These are phyloP conservation scores for Blumeriella jaapii DNA, from an alignment of 2,329 filamentous ascomycete genomes.

Conservation along the genomic window DNA sequence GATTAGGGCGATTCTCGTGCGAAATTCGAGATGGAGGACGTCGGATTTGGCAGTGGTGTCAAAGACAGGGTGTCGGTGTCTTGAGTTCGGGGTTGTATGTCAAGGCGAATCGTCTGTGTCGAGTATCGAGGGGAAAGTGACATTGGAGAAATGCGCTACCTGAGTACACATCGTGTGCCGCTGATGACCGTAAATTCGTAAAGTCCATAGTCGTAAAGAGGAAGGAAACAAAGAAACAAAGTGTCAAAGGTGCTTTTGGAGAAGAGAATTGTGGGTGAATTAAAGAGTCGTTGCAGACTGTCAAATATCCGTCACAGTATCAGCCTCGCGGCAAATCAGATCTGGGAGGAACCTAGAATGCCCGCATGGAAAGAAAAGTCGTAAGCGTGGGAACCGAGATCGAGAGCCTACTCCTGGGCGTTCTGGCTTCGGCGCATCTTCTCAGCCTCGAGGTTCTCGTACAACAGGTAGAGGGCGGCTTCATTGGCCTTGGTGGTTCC, in stretches of 20 bases:
- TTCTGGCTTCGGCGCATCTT: conserved; percentile 92
- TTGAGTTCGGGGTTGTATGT: conserved; percentile 26
- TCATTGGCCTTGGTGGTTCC: conserved; percentile 90
- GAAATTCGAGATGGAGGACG: conserved; percentile 26
- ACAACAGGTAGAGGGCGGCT: conserved; percentile 87
- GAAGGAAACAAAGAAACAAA: conserved; percentile 24
- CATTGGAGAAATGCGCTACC: conserved; percentile 20
- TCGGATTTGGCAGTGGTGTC: conserved; percentile 26
- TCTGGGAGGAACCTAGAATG: conserved; percentile 38
- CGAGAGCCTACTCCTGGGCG: conserved; percentile 24
- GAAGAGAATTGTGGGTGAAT: conserved; percentile 23
- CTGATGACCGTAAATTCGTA: conserved; percentile 29
- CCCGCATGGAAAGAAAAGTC: conserved; percentile 41
- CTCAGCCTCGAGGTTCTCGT: conserved; percentile 97
- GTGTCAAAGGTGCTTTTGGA: conserved; percentile 28
- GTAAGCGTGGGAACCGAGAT: conserved; percentile 12
- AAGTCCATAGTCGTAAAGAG: conserved; percentile 27
- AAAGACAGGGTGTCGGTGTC: conserved; percentile 28
- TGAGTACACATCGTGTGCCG: conserved; percentile 20
- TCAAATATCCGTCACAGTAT: conserved; percentile 34
- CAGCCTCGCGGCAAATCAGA: conserved; percentile 53
- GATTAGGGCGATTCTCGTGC: conserved; percentile 30
- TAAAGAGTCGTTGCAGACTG: conserved; percentile 27
- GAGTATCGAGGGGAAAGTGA: conserved; percentile 21
- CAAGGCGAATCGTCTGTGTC: conserved; percentile 28